Percentiles rank a stretch among this genome's conserved stretches.
Evolutionary conservation across 2,329 filamentous ascomycete species (phyloP).

Genomic region (Ophiobolus disseminans): DNA sequence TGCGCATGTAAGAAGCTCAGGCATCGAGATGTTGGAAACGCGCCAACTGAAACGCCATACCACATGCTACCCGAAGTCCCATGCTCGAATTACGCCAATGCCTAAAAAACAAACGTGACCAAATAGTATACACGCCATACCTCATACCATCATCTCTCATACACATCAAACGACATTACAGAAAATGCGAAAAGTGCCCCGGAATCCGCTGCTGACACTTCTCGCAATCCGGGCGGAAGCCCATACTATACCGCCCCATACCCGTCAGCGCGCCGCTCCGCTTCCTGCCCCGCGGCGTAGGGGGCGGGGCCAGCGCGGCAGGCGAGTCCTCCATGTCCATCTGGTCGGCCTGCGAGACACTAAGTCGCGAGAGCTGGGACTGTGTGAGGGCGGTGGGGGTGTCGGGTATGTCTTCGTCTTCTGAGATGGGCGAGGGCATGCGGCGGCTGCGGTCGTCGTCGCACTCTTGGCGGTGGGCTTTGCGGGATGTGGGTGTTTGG

Average conservation of each 20-base stretch:
- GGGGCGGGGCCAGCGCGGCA: constrained; percentile 18
- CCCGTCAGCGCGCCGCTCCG: constrained; percentile 49
- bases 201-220: constrained; percentile 57
- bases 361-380: constrained; percentile 48
- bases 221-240: constrained; percentile 58
- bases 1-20: no score
- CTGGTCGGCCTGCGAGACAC: constrained; percentile 41
- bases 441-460: constrained; percentile 36
- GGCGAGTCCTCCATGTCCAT: constrained; percentile 39
- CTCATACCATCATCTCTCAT: no score
- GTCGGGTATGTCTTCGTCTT: constrained; percentile 48
- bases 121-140: no score
- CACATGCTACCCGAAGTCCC: no score
- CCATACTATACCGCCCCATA: constrained; percentile 55
- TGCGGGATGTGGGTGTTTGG: constrained; percentile 28
- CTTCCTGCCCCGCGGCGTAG: constrained; percentile 43
- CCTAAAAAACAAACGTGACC: no score
- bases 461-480: constrained; percentile 24
- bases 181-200: constrained; percentile 59
- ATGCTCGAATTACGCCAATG: no score
- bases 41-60: no score
- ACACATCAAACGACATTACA: no score
- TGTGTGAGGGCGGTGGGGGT: constrained; percentile 47
- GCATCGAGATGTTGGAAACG: no score
- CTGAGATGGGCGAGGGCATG: constrained; percentile 52